These are phyloP conservation scores for Cryomyces antarcticus DNA, from an alignment of 495 filamentous ascomycete species.

Conservation along the genomic window DNA sequence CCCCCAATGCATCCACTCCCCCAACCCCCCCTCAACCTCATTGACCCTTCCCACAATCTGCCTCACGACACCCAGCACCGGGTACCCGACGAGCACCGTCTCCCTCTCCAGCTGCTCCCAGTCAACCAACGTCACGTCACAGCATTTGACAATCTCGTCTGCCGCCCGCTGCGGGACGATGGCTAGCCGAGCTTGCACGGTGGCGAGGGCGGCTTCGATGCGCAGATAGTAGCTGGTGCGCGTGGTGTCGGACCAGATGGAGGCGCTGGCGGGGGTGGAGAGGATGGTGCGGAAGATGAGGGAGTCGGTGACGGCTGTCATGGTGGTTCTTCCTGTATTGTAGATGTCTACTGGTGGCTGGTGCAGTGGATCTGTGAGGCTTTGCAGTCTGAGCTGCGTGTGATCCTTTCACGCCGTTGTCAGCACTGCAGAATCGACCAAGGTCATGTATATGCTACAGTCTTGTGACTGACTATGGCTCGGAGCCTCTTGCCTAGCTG, in stretches of 20 bases:
- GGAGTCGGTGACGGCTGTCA: constrained; percentile 10
- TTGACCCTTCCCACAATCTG: constrained; percentile 9
- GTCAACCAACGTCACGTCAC: constrained; percentile 4
- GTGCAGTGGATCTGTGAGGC: too few species aligned
- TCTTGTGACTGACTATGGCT: neutral
- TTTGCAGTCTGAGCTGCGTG: too few species aligned
- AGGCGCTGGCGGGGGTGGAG: constrained; percentile 4
- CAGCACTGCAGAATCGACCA: too few species aligned
- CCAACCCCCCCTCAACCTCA: constrained; percentile 6
- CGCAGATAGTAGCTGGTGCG: constrained; percentile 9
- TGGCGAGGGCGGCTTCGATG: constrained; percentile 11
- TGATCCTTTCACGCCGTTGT: too few species aligned
- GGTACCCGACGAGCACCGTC: constrained; percentile 11
- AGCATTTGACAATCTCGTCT: constrained; percentile 9
- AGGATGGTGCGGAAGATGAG: constrained; percentile 8
- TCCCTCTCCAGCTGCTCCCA: constrained; percentile 6
- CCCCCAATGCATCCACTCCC: constrained; percentile 12
- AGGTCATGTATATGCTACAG: too few species aligned
- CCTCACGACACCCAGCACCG: constrained; percentile 8
- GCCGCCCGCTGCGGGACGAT: constrained; percentile 12
- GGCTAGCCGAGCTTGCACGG: constrained; percentile 7
- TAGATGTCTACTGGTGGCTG: too few species aligned
- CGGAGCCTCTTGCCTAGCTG: too few species aligned
- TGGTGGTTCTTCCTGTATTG: neutral
- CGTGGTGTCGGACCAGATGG: constrained; percentile 10